Evolutionary conservation across 2,329 filamentous ascomycete species (phyloP), one percentile per base, ranked within the genome.

Genomic region (Ceratocystis ficicola): DNA sequence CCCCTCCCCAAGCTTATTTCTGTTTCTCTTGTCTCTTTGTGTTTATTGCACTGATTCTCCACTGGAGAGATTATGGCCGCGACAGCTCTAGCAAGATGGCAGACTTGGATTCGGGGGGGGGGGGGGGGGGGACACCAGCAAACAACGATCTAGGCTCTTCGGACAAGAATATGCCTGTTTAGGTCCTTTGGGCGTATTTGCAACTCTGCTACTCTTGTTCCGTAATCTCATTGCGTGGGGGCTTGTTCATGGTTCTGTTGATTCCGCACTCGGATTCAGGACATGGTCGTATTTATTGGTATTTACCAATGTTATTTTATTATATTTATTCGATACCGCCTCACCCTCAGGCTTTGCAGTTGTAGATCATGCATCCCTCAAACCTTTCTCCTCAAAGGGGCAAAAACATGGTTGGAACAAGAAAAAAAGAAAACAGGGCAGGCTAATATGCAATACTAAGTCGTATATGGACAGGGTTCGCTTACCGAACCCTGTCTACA

Each of bases 391-490:
- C 59, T n/a, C 17, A 61, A 61, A 61, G 5, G 36, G 36, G 12
- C n/a, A 63, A 32, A 36, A 63, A 36, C 1, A 36, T 7, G 32
- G 32, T 10, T 36, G 32, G 32, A 7, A 50, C 4, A 63, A 32
- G 52, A 32, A 32, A 20, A 7, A 50, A 30, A 50, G 20, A 52
- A 30, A 32, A 20, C 44, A 32, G 25, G 44, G 15, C 52, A 57
- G 52, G 28, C 28, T 7, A 32, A 17, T 36, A 57, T 30, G 15
- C 12, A n/a, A 57, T 57, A 57, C 15, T 2, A 36, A 10, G 12
- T 32, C n/a, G 4, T 7, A 15, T 50, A 48, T 30, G 12, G 12
- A 32, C 60, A 62, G 60, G 60, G 60, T 62, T 62, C 60, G 60
- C 20, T 25, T 44, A 44, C 32, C 60, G 60, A 62, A 44, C 60